phyloP scores from a whole-genome alignment of 2,329 filamentous ascomycete genomes.

The Ramichloridium luteum region DNA sequence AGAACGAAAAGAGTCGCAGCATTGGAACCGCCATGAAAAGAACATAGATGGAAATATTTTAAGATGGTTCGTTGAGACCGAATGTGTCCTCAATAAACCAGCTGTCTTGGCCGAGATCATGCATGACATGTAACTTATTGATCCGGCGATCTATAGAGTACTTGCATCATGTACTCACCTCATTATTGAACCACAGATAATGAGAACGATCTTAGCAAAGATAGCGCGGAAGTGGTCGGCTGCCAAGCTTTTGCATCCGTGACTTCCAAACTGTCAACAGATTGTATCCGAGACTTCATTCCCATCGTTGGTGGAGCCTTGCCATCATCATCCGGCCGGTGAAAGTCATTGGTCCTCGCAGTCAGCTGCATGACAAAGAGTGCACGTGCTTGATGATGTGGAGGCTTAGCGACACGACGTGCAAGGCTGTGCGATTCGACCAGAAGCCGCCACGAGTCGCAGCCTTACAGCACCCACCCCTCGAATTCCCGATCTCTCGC shows the following conservation, averaged over 20 bases:
- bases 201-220: too few species aligned
- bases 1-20: not conserved
- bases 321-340: not conserved
- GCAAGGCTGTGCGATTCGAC: slow-evolving; percentile 1
- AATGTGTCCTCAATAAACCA: not conserved
- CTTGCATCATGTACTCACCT: too few species aligned
- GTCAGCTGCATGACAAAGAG: slow-evolving; percentile 1
- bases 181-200: too few species aligned
- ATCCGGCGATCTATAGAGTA: too few species aligned
- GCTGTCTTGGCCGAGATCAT: not conserved
- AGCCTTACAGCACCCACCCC: not conserved
- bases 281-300: too few species aligned
- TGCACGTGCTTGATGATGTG: slow-evolving; percentile 1
- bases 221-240: too few species aligned
- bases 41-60: not conserved
- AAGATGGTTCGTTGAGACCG: not conserved
- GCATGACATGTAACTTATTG: too few species aligned
- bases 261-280: too few species aligned
- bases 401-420: slow-evolving; percentile 1
- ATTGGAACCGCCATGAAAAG: slow-evolving; percentile 1
- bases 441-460: slow-evolving; percentile 1
- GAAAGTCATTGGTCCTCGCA: slow-evolving; percentile 1
- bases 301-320: too few species aligned
- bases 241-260: too few species aligned
- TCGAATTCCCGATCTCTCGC: not conserved